Percentiles rank a stretch among this genome's conserved stretches.
Conservation (phyloP, 192 early-diverging fungal genomes). For the Allomyces javanicus region DNA sequence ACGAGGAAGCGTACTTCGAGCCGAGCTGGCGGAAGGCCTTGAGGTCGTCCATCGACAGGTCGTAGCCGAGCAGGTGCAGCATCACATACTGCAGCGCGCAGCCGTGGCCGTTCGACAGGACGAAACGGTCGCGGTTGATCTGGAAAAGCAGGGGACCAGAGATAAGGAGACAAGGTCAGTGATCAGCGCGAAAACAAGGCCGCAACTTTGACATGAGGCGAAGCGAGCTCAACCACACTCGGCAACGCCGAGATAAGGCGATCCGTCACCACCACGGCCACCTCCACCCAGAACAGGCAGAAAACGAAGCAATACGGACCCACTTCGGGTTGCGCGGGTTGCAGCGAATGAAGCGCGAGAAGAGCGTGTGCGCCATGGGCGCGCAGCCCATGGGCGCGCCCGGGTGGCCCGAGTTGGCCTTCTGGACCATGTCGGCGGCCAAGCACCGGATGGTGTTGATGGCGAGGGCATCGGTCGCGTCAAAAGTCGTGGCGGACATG, state of each 20-base stretch:
- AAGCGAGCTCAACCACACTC: too few species aligned
- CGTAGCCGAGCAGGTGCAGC: constrained; percentile 74
- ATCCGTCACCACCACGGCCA: too few species aligned
- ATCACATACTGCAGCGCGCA: constrained; percentile 81
- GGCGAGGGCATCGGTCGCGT: constrained; percentile 27
- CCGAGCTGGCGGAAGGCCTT: constrained; percentile 70
- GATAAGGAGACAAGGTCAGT: too few species aligned
- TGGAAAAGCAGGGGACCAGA: constrained; percentile 5
- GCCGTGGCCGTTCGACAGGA: constrained; percentile 94
- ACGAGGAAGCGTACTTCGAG: constrained; percentile 41
- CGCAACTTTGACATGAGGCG: too few species aligned
- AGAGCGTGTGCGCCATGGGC: constrained; percentile 79
- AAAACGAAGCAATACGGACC: constrained; percentile 26
- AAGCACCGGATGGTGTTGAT: constrained; percentile 83
- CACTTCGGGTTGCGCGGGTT: constrained; percentile 80
- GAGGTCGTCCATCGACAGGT: constrained; percentile 72
- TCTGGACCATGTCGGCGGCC: constrained; percentile 69
- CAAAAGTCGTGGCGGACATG: constrained; percentile 1
- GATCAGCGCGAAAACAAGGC: too few species aligned
- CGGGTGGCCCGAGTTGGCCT: constrained; percentile 85
- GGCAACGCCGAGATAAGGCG: too few species aligned
- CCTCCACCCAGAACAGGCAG: not conserved
- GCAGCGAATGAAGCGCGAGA: constrained; percentile 56
- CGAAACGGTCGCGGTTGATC: constrained; percentile 89
- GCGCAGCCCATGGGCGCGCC: constrained; percentile 97